These are phyloP conservation scores for Comarum palustre DNA, from an alignment of 306 rosid species.

Conservation along the genomic window DNA sequence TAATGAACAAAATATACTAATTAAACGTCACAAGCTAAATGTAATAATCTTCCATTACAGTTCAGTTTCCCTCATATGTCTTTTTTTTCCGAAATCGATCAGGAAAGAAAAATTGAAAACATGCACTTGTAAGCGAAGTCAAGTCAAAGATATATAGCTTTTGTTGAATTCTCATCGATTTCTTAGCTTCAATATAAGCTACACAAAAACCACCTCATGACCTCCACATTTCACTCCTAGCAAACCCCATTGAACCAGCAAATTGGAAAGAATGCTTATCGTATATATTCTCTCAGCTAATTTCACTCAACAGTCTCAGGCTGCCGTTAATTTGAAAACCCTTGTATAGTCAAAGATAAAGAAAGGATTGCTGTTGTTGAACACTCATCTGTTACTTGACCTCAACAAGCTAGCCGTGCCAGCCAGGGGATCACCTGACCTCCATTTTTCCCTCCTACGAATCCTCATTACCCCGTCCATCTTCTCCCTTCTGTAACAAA, in stretches of 20 bases:
- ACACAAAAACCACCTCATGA: no score
- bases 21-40: no score
- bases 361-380: no score
- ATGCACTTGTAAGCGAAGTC: no score
- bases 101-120: no score
- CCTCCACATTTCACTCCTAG: background rate
- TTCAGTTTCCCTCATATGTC: no score
- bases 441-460: conserved; percentile 43
- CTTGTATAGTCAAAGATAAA: background rate
- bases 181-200: no score
- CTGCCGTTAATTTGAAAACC: background rate
- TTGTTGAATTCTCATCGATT: no score
- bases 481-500: conserved; percentile 29
- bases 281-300: background rate
- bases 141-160: no score
- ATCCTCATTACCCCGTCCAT: conserved; percentile 22
- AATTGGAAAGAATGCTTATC: background rate
- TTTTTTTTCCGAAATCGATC: no score
- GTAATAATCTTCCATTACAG: no score
- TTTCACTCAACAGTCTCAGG: background rate
- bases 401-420: background rate
- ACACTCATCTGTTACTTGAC: background rate
- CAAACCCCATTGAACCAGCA: background rate
- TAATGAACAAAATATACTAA: no score
- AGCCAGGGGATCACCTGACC: background rate